Percentiles rank a stretch among this genome's conserved stretches.
These are phyloP conservation scores for Ensete glaucum DNA, from an alignment of 176 grass and related monocot species.

Conservation along the genomic window DNA sequence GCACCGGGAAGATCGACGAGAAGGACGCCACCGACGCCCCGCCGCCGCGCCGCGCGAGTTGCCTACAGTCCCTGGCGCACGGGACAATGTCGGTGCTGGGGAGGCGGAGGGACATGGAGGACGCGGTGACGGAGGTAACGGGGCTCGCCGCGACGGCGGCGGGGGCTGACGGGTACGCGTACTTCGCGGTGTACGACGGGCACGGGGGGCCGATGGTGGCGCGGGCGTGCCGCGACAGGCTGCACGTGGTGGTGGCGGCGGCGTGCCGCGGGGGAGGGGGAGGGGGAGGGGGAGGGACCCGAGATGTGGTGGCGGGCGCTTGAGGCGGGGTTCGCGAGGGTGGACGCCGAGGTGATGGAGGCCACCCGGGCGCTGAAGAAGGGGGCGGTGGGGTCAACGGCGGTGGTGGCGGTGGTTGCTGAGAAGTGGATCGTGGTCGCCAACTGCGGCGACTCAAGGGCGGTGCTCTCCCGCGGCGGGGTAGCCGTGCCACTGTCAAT, in stretches of 20 bases:
- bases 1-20: no score
- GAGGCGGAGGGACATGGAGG: slow-evolving; percentile 1
- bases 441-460: slow-evolving; percentile 40
- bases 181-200: slow-evolving; percentile 2
- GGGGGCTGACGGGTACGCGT: background rate
- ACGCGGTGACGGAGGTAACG: background rate
- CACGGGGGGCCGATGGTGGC: slow-evolving; percentile 5
- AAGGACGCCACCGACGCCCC: background rate
- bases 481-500: slow-evolving; percentile 19
- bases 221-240: background rate
- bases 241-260: background rate
- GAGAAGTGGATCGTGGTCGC: slow-evolving; percentile 28
- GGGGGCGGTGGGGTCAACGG: slow-evolving; percentile 29
- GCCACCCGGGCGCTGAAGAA: background rate
- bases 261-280: background rate
- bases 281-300: background rate
- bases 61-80: background rate
- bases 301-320: slow-evolving; percentile 5
- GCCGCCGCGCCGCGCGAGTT: background rate
- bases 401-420: slow-evolving; percentile 30
- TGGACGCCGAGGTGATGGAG: slow-evolving; percentile 20
- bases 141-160: background rate
- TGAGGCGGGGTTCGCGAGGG: slow-evolving; percentile 20
- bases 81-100: background rate
- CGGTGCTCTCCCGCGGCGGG: slow-evolving; percentile 31